Conservation (phyloP, 441 rosid genomes). For the Croton laevigatus region DNA sequence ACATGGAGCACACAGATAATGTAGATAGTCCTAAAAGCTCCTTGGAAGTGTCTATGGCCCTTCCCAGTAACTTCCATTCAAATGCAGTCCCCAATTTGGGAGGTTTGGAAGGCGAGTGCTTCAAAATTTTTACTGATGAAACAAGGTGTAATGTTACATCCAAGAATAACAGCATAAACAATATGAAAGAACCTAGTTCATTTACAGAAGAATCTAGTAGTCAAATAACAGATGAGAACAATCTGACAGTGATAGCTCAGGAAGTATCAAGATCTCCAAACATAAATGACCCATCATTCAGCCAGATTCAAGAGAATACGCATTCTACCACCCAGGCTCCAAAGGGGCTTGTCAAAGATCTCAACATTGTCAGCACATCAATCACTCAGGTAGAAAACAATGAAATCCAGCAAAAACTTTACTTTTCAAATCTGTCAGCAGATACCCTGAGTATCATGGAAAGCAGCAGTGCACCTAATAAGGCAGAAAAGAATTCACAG, state of each 20-base stretch:
- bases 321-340: slow-evolving; percentile 25
- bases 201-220: slow-evolving; percentile 27
- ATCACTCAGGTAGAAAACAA: slow-evolving; percentile 26
- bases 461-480: slow-evolving; percentile 37
- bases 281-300: slow-evolving; percentile 32
- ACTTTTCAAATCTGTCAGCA: slow-evolving; percentile 27
- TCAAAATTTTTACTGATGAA: slow-evolving; percentile 28
- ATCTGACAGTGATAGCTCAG: slow-evolving; percentile 21
- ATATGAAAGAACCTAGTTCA: slow-evolving; percentile 28
- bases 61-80: slow-evolving; percentile 34
- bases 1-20: slow-evolving; percentile 24
- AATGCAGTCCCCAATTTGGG: slow-evolving; percentile 26
- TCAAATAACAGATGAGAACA: slow-evolving; percentile 28
- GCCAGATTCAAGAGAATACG: slow-evolving; percentile 29
- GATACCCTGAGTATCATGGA: slow-evolving; percentile 35
- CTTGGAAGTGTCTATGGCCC: slow-evolving; percentile 22
- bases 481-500: slow-evolving; percentile 28
- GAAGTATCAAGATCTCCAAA: slow-evolving; percentile 31
- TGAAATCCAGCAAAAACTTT: slow-evolving; percentile 28
- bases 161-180: slow-evolving; percentile 24
- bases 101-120: slow-evolving; percentile 30
- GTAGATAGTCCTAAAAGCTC: slow-evolving; percentile 33
- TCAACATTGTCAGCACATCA: slow-evolving; percentile 24
- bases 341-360: slow-evolving; percentile 27
- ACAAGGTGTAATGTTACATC: slow-evolving; percentile 28